Percentiles rank a stretch among this genome's conserved stretches.
These are phyloP conservation scores for Sphaerostilbella broomeana DNA, from an alignment of 2,329 filamentous ascomycete species.

Conservation along the genomic window DNA sequence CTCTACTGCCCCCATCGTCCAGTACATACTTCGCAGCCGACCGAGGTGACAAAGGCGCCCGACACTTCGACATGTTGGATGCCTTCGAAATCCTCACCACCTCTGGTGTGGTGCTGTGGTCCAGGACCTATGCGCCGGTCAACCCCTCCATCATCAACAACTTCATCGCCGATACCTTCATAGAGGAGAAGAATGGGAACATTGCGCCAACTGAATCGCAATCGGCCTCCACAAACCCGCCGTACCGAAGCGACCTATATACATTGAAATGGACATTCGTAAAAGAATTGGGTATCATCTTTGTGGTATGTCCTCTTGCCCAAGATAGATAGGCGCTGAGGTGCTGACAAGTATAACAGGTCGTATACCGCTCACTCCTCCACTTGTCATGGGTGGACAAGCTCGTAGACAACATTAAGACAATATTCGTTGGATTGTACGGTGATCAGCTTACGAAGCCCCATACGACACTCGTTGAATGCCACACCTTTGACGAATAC, in stretches of 20 bases:
- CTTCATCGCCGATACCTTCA: constrained; percentile 94
- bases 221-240: constrained; percentile 58
- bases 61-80: constrained; percentile 65
- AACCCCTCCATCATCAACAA: constrained; percentile 82
- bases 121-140: constrained; percentile 73
- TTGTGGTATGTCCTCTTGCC: constrained; percentile 57
- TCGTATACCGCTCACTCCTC: constrained; percentile 91
- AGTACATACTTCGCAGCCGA: too few relatives aligned
- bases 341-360: constrained; percentile 45
- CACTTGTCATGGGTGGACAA: constrained; percentile 97
- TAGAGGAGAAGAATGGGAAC: constrained; percentile 76
- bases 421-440: constrained; percentile 86
- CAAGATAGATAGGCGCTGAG: constrained; percentile 4
- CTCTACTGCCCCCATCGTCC: too few relatives aligned
- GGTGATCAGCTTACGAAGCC: constrained; percentile 78
- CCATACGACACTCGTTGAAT: constrained; percentile 71
- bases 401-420: constrained; percentile 89
- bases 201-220: constrained; percentile 52
- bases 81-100: constrained; percentile 95
- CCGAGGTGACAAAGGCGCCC: neutral
- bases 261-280: constrained; percentile 89
- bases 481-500: constrained; percentile 77
- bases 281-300: constrained; percentile 91
- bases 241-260: constrained; percentile 87
- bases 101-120: constrained; percentile 95